Base-by-base conservation (phyloP, 2,329 filamentous ascomycete genomes). In the Conoideocrella luteorostrata region DNA sequence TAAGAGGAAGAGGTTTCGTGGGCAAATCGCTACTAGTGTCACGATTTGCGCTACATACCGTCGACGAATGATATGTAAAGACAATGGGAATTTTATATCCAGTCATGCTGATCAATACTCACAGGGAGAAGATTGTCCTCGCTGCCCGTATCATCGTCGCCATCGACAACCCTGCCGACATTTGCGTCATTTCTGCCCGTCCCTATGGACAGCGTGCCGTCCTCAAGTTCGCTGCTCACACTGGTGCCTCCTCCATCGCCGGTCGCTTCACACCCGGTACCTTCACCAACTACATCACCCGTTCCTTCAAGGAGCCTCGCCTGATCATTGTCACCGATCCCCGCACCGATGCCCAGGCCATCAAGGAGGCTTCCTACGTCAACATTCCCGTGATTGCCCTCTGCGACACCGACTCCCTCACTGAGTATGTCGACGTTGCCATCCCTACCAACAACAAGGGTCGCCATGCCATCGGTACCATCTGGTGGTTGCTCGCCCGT, bases 201-300 rank as follows among this genome's bases (percentile, higher is more conserved):
- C 93, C 93, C 70, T 98, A 97, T 75, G 93, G 93, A 59, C 93
- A 98, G 82, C 91, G 93, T 77, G 91, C 93, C 63, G 94, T 98
- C 68, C 87, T 98, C 71, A 98, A 98, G 86, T 98, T 98, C 78
- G 93, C 93, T 65, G 78, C 89, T 56, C 93, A 98, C 86, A 98
- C 93, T 58, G 93, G 93, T 70, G 90, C 94, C 65, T 87, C 89
- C 65, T 87, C 93, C 72, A 98, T 98, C 67, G 94, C 93, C 65
- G 93, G 93, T 78, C 93, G 93, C 71, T 98, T 98, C 86, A 98
- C 93, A 68, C 93, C 93, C 70, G 93, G 93, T 87, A 95, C 91
- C 75, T 98, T 98, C 86, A 98, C 93, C 82, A 98, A 98, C 84
- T 98, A 98, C 86, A 98, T 98, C 86, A 98, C 94, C 74, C 91